Evolutionary conservation across 345 rosid genomes (phyloP).

Genomic region (Capsella bursapastoris): DNA sequence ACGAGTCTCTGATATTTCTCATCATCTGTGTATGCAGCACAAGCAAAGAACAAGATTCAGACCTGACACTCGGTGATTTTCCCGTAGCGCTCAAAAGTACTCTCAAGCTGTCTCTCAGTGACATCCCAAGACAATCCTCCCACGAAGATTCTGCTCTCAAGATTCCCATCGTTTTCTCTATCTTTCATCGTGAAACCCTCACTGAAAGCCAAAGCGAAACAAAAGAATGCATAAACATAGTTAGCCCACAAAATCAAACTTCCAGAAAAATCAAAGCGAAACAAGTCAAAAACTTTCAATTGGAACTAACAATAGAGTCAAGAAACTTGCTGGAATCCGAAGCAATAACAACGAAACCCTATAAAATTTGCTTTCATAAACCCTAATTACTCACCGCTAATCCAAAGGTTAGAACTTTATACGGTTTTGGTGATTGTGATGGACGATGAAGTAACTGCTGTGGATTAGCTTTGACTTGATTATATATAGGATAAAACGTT

Average conservation of each 20-base stretch:
- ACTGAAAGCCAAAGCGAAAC: slow-evolving; percentile 13
- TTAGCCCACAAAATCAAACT: slow-evolving; percentile 1
- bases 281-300: neutral
- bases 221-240: neutral
- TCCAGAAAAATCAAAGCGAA: neutral
- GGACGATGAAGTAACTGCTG: neutral
- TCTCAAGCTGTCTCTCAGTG: slow-evolving; percentile 82
- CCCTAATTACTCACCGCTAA: slow-evolving; percentile 35
- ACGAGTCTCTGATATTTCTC: slow-evolving; percentile 10
- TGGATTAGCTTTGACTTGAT: neutral
- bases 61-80: slow-evolving; percentile 88
- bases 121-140: slow-evolving; percentile 89
- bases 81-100: slow-evolving; percentile 74
- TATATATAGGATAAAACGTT: neutral
- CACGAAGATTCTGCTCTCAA: slow-evolving; percentile 76
- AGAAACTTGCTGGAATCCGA: neutral
- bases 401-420: slow-evolving; percentile 22
- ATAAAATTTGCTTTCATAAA: slow-evolving; percentile 1
- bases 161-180: slow-evolving; percentile 60
- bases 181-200: slow-evolving; percentile 30
- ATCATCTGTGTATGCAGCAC: neutral
- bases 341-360: neutral
- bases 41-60: slow-evolving; percentile 2
- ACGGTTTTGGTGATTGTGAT: slow-evolving; percentile 6
- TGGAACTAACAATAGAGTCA: neutral